Conservation (phyloP, 225 moss, liverwort and hornwort genomes). For the Sphagnum tenellum region DNA sequence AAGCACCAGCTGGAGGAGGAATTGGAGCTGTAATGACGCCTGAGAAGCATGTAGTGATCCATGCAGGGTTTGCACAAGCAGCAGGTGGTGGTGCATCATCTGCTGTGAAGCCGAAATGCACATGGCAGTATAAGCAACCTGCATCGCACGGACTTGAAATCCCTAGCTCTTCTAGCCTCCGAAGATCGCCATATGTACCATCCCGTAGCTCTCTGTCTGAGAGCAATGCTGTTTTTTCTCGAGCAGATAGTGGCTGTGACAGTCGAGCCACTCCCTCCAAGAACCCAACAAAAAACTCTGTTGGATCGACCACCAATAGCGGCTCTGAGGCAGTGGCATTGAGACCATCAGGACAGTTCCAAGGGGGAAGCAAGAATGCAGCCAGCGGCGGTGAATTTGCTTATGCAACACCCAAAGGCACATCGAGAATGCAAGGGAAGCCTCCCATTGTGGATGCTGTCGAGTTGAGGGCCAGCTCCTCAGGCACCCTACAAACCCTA, state of each 20-base stretch:
- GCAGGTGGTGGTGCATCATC: conserved; percentile 15
- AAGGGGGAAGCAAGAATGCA: conserved; percentile 8
- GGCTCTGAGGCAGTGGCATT: no score
- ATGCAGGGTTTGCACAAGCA: no score
- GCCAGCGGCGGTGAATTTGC: conserved; percentile 17
- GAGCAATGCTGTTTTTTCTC: no score
- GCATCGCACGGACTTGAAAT: conserved; percentile 7
- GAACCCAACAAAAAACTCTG: conserved; percentile 2
- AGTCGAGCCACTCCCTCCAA: conserved; percentile 20
- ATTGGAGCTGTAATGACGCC: conserved; percentile 40
- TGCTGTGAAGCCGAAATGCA: conserved; percentile 5
- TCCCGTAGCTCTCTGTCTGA: no score
- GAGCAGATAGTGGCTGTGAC: no score
- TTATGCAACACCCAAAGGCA: conserved; percentile 20
- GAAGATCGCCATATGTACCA: conserved; percentile 3
- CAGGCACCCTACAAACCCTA: conserved; percentile 36
- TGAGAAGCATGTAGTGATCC: conserved; percentile 52
- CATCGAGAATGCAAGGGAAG: conserved; percentile 22
- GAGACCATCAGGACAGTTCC: not conserved
- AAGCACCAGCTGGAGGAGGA: no score
- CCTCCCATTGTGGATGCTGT: conserved; percentile 27
- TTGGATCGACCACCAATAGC: no score
- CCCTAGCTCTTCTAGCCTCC: conserved; percentile 6
- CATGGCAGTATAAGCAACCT: conserved; percentile 40
- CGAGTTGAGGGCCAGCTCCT: conserved; percentile 17